Base-by-base conservation (phyloP, 1,284 basidiomycete genomes). In the Meira nashicola region DNA sequence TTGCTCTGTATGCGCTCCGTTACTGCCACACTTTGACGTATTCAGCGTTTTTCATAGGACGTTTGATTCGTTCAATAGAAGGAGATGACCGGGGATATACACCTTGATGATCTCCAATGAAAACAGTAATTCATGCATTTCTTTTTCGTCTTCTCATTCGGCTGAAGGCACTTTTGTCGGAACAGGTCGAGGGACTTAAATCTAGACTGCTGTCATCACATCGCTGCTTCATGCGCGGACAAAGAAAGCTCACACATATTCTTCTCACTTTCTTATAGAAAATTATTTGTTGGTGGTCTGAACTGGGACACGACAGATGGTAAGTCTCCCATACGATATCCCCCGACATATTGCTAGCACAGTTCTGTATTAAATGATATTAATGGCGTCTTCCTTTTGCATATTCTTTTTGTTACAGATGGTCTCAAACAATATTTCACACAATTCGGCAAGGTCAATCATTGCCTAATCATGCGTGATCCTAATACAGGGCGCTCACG, bases 271-370 rank as follows among this genome's bases (percentile, higher is more conserved):
- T 59, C 25, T 39, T 47, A 80, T 84, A 94, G 92, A 80, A 96
- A 96, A 84, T 95, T 93, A 91, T 95, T 95, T 79, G 89, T 95
- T 74, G 92, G 92, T 67, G 92, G 92, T 66, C 83, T 95, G 60
- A 93, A 94, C 82, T 95, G 92, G 92, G 92, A 95, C 80, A 95
- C 92, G 67, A 92, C 89, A 74, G 92, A 95, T 82, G 91, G 92
- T 84, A 60, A 73, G 81, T 68, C 60, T 17, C 5, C 49, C 33
- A n/a, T 43, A 12, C 8, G n/a, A n/a, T n/a, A n/a, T n/a, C n/a
- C n/a, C n/a, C n/a, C n/a, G n/a, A n/a, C n/a, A n/a, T n/a, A 21
- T 39, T 17, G 38, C 49, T 19, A 55, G 53, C 38, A 44, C 46
- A 39, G n/a, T 49, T 41, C 12, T 38, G 15, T 23, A 33, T 52